Conservation (phyloP, 257 asterid genomes). For the Datura wrightii region DNA sequence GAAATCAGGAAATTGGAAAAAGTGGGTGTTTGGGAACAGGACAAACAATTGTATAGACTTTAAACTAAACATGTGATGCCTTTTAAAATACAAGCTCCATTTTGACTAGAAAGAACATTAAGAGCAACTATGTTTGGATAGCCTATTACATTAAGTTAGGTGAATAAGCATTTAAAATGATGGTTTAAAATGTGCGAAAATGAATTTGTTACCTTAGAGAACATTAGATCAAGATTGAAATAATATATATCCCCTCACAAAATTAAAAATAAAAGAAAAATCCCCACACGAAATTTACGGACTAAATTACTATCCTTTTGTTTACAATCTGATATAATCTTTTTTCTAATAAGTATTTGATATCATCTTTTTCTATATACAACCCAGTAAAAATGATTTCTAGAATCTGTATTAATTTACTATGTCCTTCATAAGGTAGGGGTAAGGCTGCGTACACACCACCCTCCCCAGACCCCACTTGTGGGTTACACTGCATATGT, state of each 20-base stretch:
- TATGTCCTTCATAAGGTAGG: neutral
- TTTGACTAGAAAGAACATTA: neutral
- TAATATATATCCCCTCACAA: neutral
- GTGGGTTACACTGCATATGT: no score
- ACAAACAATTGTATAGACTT: neutral
- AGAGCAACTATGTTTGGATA: neutral
- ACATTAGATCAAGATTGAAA: constrained; percentile 1
- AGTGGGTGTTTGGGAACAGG: neutral
- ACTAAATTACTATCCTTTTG: neutral
- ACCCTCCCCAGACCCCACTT: no score
- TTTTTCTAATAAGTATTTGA: neutral
- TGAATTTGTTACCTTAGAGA: neutral
- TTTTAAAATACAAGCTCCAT: neutral
- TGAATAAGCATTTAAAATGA: neutral
- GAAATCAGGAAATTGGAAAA: neutral
- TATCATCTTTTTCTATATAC: neutral
- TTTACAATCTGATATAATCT: neutral
- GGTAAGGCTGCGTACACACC: no score
- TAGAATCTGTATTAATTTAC: neutral
- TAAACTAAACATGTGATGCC: neutral
- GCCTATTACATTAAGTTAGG: neutral
- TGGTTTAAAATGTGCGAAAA: neutral
- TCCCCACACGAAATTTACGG: neutral
- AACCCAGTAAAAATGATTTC: neutral
- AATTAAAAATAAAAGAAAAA: neutral